Percentiles rank a stretch among this genome's conserved stretches.
phyloP scores from a whole-genome alignment of 768 basidiomycete genomes.

The Lactarius tabidus region DNA sequence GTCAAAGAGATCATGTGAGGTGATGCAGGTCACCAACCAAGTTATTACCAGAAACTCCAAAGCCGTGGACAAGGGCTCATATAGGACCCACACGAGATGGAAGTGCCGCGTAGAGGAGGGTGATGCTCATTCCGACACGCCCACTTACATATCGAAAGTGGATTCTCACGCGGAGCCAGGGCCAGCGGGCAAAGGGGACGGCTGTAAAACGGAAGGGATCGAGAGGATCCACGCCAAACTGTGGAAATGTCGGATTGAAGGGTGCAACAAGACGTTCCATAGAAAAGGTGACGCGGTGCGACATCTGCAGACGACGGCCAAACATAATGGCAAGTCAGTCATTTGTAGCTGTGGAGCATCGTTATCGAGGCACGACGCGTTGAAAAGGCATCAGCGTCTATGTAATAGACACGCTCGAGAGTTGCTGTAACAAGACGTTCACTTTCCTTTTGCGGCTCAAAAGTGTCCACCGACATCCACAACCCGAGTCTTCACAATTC shows the following conservation, averaged over 20 bases:
- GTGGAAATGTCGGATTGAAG: constrained; percentile 21
- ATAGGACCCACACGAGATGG: constrained; percentile 19
- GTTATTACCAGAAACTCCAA: constrained; percentile 5
- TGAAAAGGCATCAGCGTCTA: constrained; percentile 23
- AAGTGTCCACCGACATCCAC: not conserved
- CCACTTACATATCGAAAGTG: constrained; percentile 6
- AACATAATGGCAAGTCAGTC: constrained; percentile 19
- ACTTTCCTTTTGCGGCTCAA: no score
- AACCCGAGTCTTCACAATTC: not conserved
- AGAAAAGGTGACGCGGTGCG: constrained; percentile 19
- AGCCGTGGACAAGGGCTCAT: constrained; percentile 11
- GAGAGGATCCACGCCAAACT: constrained; percentile 17
- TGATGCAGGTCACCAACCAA: constrained; percentile 11
- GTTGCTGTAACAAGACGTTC: not conserved
- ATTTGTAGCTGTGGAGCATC: constrained; percentile 20
- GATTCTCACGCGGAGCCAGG: constrained; percentile 3
- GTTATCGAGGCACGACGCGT: constrained; percentile 20
- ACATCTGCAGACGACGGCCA: constrained; percentile 20
- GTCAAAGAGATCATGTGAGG: not conserved
- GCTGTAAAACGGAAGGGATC: constrained; percentile 10
- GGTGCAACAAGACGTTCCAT: constrained; percentile 19
- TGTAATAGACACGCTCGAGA: constrained; percentile 1
- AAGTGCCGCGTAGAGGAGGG: constrained; percentile 10
- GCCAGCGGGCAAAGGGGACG: not conserved
- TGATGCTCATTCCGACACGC: constrained; percentile 1